Base-by-base conservation (phyloP, 805 yeast species). In the Candida maltosa region DNA sequence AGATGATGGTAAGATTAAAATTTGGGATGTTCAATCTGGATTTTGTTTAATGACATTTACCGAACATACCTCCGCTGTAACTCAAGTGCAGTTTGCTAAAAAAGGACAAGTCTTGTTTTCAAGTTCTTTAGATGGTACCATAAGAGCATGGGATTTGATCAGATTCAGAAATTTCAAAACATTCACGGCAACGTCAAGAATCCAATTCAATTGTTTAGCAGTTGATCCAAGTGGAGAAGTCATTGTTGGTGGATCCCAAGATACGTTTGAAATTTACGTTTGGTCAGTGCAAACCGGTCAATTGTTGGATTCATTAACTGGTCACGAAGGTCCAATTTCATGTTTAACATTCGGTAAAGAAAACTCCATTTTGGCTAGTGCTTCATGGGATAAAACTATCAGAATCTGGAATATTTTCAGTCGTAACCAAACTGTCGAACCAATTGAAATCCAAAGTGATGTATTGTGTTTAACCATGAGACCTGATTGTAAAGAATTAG, bases 281-380 rank as follows among this genome's bases (percentile, higher is more conserved):
- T 93, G 98, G 98, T 87, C 96, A 5, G 97, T 93, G 1, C 97
- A 93, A 65, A 89, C 97, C 0, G 83, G 95, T 2, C 96, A 89
- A 56, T 65, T 93, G 31, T 73, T 93, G 36, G 98, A 93, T 53
- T 75, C 86, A 11, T 68, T 93, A 32, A 68, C 89, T 4, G 98
- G 98, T 8, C 98, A 93, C 60, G 95, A 85, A 48, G 98, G 96
- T 2, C 98, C 98, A 1, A 81, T 93, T 3, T 86, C 96, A 1
- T 79, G 87, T 45, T 67, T 93, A 26, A 77, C 91, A 8, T 91
- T 93, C 57, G 95, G 96, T 31, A 65, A 64, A 9, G 95, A 88
- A 50, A 84, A 78, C 41, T 68, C 80, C 3, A 70, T 80, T 10
- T 70, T 93, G 38, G 97, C 95, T 3, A 80, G 93, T 39, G 94